A percentile compares a stretch with the other conserved stretches of the same genome.
These are phyloP conservation scores for Grosmannia huntii DNA, from an alignment of 2,329 filamentous ascomycete species.

Conservation along the genomic window DNA sequence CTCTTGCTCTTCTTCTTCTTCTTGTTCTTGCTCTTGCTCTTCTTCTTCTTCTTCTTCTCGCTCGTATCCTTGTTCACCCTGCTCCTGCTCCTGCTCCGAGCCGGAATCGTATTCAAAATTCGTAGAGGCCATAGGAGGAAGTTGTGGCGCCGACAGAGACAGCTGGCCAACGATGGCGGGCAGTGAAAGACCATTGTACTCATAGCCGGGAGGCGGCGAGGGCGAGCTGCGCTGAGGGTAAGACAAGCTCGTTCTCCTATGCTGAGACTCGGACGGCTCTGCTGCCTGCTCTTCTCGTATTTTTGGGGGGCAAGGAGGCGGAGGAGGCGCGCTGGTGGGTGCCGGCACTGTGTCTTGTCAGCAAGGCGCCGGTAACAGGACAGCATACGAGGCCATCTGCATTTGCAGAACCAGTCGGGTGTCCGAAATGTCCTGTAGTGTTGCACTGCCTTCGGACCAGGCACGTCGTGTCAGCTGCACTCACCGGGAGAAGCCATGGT, in stretches of 20 bases:
- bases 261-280: not conserved
- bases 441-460: not conserved
- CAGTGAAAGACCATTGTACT: not conserved
- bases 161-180: not conserved
- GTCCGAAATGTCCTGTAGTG: not conserved
- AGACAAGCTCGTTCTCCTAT: not conserved
- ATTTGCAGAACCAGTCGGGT: not conserved
- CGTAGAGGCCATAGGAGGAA: not conserved
- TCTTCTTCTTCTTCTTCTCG: not conserved
- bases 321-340: not conserved
- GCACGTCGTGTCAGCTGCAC: not conserved
- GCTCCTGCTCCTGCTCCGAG: not conserved
- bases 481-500: not conserved
- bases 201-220: slow-evolving; percentile 3
- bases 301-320: not conserved
- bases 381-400: not conserved
- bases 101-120: not conserved
- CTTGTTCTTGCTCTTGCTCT: not conserved
- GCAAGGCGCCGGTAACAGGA: not conserved
- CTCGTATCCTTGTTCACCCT: too few species aligned
- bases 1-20: not conserved
- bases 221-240: not conserved
- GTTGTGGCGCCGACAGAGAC: not conserved
- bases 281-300: too few species aligned
- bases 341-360: not conserved